phyloP scores from a whole-genome alignment of 495 filamentous ascomycete species.

The Annulohypoxylon moriforme region DNA sequence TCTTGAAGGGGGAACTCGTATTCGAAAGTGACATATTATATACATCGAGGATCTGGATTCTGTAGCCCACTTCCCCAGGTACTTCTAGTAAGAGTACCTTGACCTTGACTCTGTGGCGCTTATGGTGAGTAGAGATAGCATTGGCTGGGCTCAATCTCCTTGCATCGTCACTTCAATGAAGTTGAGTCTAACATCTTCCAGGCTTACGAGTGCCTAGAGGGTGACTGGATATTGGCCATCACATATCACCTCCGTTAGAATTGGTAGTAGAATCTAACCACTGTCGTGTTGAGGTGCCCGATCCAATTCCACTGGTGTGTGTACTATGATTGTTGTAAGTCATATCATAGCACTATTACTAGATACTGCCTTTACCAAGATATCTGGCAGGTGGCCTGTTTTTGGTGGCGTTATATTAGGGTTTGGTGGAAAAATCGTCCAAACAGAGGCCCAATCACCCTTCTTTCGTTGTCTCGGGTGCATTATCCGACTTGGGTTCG shows the following conservation, averaged over 20 bases:
- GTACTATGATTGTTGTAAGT: background rate
- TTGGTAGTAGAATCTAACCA: background rate
- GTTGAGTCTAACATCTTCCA: background rate
- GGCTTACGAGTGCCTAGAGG: background rate
- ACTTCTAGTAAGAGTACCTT: background rate
- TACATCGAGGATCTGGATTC: background rate
- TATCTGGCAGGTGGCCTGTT: background rate
- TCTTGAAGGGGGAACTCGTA: background rate
- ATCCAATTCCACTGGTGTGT: background rate
- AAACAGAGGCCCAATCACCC: constrained; percentile 11
- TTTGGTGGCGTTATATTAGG: background rate
- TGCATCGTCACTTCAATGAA: background rate
- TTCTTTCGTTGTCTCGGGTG: constrained; percentile 29
- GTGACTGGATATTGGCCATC: background rate
- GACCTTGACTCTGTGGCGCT: background rate
- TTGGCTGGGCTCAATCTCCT: background rate
- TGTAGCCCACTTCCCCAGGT: background rate
- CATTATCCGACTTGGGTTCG: constrained; percentile 52
- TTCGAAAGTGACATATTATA: constrained; percentile 2
- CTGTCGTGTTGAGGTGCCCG: background rate
- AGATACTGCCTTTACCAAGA: background rate
- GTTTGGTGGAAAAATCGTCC: background rate
- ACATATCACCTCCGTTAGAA: background rate
- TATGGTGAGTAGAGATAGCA: background rate
- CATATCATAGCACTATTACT: background rate